These are phyloP conservation scores for Salvia miltiorrhiza DNA, from an alignment of 257 asterid species.

Conservation along the genomic window DNA sequence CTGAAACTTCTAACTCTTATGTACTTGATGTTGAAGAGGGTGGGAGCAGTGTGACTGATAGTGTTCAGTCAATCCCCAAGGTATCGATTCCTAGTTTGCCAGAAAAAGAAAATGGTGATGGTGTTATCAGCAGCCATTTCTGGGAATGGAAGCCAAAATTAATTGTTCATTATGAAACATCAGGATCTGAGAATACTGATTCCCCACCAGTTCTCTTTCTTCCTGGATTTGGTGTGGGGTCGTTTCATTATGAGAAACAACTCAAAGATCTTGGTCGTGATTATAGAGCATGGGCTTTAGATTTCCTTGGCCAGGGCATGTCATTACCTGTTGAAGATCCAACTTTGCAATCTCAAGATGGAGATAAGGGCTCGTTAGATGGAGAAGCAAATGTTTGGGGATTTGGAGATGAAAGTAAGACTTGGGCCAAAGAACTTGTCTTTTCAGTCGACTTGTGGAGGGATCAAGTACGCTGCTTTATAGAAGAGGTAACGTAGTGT, in stretches of 20 bases:
- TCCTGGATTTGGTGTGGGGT: constrained; percentile 98
- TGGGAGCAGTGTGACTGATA: constrained; percentile 26
- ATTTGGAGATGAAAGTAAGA: constrained; percentile 79
- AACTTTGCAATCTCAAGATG: constrained; percentile 35
- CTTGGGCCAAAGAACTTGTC: constrained; percentile 84
- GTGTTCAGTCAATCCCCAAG: constrained; percentile 41
- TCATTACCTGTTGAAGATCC: constrained; percentile 87
- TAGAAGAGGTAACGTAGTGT: constrained; percentile 63
- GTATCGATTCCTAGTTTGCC: constrained; percentile 79
- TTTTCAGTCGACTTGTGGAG: constrained; percentile 84
- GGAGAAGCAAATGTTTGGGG: constrained; percentile 60
- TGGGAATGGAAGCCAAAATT: constrained; percentile 94
- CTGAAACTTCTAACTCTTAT: constrained; percentile 37
- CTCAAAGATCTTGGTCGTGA: constrained; percentile 88
- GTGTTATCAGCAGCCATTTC: constrained; percentile 45
- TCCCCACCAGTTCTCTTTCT: constrained; percentile 78
- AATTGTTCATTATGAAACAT: constrained; percentile 65
- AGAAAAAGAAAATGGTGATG: constrained; percentile 44
- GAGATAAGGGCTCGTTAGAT: constrained; percentile 25
- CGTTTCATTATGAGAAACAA: constrained; percentile 89
- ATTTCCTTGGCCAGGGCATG: constrained; percentile 92
- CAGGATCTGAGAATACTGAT: constrained; percentile 68
- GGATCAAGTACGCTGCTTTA: constrained; percentile 76
- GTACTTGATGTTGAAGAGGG: constrained; percentile 49
- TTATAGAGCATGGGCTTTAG: constrained; percentile 72